Percentiles rank a stretch among this genome's conserved stretches.
Evolutionary conservation across 495 filamentous ascomycete species (phyloP).

Genomic region (Tuber melanosporum): DNA sequence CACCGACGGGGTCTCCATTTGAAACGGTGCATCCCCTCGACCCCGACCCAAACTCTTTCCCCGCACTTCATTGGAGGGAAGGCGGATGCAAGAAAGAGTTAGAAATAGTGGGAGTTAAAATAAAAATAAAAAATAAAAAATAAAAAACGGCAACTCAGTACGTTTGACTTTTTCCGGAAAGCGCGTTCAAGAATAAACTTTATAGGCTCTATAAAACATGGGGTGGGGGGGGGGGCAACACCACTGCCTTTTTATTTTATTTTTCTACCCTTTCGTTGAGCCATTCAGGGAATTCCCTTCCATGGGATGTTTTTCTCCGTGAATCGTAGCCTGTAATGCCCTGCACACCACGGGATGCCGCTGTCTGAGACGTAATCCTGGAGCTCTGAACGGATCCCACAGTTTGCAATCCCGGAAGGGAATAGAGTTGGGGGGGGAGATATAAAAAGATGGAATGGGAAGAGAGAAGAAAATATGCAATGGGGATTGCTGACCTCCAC

Average conservation of each 20-base stretch:
- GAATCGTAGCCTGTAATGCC: not conserved
- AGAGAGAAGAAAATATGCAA: not conserved
- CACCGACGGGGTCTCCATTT: not conserved
- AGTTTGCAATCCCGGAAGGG: not conserved
- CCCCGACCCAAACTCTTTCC: not conserved
- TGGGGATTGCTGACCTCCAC: not conserved
- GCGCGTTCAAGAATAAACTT: conserved; percentile 5
- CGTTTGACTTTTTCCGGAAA: not conserved
- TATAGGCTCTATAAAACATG: not conserved
- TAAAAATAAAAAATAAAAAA: not conserved
- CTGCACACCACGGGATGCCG: not conserved
- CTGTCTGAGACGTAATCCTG: conserved; percentile 2
- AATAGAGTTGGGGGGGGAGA: not conserved
- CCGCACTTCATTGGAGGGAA: not conserved
- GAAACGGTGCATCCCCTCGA: not conserved
- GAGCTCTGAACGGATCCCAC: not conserved
- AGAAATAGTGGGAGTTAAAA: not conserved
- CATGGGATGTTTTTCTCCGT: not conserved
- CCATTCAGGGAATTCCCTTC: conserved; percentile 1
- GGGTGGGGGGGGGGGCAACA: not conserved
- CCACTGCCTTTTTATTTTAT: not conserved
- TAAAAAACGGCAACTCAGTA: not conserved
- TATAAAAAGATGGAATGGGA: not conserved
- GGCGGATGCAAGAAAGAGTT: not conserved
- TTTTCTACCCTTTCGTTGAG: not conserved